Base-by-base conservation (phyloP, 306 rosid genomes). In the Nissolia schottii region DNA sequence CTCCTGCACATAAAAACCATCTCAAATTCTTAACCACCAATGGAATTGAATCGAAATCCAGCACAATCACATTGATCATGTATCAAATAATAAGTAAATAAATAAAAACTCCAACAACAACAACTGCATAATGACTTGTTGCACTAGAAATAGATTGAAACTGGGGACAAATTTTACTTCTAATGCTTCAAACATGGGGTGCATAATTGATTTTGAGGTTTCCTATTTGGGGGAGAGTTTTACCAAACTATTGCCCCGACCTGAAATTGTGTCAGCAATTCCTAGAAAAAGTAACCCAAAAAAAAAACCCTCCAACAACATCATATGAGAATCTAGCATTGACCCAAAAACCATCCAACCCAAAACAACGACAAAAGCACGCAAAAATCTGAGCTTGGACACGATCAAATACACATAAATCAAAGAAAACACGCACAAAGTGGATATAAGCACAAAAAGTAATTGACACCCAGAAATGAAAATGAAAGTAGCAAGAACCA, bases 261-360 rank as follows among this genome's bases (percentile, higher is more conserved):
- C 59, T 32, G 27, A 23, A 23, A 23, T 37, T 37, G 11, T 14
- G 12, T 12, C 0, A 37, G 9, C 43, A 37, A 37, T 37, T 7
- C 43, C 12, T 37, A 41, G 14, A 41, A 1, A n/a, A 1, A 41
- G 12, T 37, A 37, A n/a, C n/a, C 12, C 2, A 6, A 37, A 37
- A 37, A 37, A 54, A 13, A 16, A 54, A 25, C 12, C 11, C 43
- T n/a, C n/a, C n/a, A n/a, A n/a, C 40, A 64, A 45, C 59, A 14
- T 7, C 23, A 15, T 13, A 67, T 51, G 67, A 74, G 50, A 64
- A 64, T 55, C 73, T 2, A 18, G 68, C 46, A 62, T n/a, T 45
- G 22, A 72, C 48, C 80, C 73, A 71, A 69, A 73, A 72, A 72
- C 43, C 65, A 77, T 45, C 28, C 28, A 40, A n/a, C 31, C 49